Base-by-base conservation (phyloP, 306 rosid species). In the Acmispon strigosus region DNA sequence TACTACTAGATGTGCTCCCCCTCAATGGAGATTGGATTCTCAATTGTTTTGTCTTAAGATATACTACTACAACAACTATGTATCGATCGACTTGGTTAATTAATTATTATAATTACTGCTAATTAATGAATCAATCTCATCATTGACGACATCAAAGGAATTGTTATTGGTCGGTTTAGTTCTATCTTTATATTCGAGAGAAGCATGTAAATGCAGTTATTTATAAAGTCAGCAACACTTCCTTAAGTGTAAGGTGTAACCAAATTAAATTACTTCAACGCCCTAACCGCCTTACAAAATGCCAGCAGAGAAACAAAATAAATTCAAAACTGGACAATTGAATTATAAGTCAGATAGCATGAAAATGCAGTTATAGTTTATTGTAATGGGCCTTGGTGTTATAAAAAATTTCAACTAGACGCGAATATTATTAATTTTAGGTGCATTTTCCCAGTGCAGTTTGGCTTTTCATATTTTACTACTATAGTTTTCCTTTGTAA, bases 41-140 rank as follows among this genome's bases (percentile, higher is more conserved):
- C n/a, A 22, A 9, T 44, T 62, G 3, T 53, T 48, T 34, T 20
- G 5, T 20, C 7, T 51, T 64, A 70, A 57, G 66, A 34, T 74
- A 78, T 74, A 74, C 36, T 43, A 24, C 19, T 49, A 27, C 12
- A 4, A 63, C 64, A 49, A 10, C 22, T 78, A 58, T 73, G 70
- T 66, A 74, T 79, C 68, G 59, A 74, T 79, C 68, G 59, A 29
- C 68, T 50, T 43, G 24, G 16, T 67, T 76, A 59, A 47, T 73
- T 42, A 69, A 45, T 55, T 70, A 64, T 24, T 9, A 29, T 66
- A 15, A 29, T 45, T 54, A 6, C 41, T 45, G 47, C 57, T 62
- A 27, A 57, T 76, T 32, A 20, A 45, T 66, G 62, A 14, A 5
- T 45, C 61, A 16, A 49, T 77, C 11, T 55, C 49, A 13, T 49